Evolutionary conservation across 2,329 filamentous ascomycete genomes (phyloP).

Genomic region (Epichloe brachyelytri): DNA sequence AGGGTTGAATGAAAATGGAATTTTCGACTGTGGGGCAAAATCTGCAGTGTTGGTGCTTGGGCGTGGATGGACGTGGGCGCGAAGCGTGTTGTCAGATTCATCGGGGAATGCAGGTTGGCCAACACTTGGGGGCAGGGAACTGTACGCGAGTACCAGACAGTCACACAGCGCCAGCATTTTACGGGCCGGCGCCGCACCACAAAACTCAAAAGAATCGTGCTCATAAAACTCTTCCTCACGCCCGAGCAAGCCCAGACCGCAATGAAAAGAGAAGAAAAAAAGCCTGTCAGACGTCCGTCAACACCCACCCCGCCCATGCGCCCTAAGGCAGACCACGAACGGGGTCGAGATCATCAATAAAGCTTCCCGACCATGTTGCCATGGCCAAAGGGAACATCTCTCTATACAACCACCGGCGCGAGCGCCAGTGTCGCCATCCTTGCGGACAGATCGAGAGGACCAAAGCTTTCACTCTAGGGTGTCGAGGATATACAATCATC

Average conservation of each 20-base stretch:
- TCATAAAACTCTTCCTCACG: constrained; percentile 34
- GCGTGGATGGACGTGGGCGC: no score
- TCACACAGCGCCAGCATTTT: no score
- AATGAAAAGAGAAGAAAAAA: constrained; percentile 44
- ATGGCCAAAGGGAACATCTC: constrained; percentile 34
- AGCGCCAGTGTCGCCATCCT: constrained; percentile 39
- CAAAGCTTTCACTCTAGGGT: constrained; percentile 72
- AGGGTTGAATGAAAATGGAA: no score
- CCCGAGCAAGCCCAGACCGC: constrained; percentile 30
- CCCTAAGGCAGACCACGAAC: constrained; percentile 60
- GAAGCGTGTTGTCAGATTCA: no score
- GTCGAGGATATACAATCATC: constrained; percentile 81
- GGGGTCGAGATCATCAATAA: constrained; percentile 82
- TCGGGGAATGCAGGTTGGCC: no score
- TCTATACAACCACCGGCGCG: constrained; percentile 51
- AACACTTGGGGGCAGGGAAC: not conserved
- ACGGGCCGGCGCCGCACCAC: not conserved
- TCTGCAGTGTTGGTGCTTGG: no score
- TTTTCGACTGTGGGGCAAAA: no score
- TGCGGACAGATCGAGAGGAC: constrained; percentile 46
- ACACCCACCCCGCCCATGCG: constrained; percentile 65
- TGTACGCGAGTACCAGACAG: not conserved
- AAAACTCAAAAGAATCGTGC: no score
- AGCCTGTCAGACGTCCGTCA: constrained; percentile 83
- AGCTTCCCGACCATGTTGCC: constrained; percentile 7